These are phyloP conservation scores for Auricularia heimuer DNA, from an alignment of 768 basidiomycete species.

Conservation along the genomic window DNA sequence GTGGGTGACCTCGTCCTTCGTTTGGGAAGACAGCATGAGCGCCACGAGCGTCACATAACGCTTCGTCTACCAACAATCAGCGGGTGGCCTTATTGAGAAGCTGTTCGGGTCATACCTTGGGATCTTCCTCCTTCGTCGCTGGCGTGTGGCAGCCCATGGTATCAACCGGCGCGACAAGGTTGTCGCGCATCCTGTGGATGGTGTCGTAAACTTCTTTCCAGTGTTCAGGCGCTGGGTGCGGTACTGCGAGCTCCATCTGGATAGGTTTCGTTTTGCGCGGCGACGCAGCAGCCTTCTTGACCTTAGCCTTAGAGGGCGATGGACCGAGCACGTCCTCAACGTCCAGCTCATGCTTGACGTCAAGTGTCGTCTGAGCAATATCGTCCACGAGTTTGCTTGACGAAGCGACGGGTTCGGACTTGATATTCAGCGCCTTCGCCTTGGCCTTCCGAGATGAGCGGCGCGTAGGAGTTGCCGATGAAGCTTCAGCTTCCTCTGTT, in stretches of 20 bases:
- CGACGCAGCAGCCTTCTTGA: constrained; percentile 21
- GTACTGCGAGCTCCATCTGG: constrained; percentile 40
- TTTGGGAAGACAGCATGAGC: constrained; percentile 92
- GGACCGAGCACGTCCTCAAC: constrained; percentile 1
- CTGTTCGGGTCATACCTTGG: constrained; percentile 39
- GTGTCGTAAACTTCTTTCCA: constrained; percentile 65
- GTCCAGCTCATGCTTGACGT: not conserved
- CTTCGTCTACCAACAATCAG: constrained; percentile 41
- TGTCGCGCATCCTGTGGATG: constrained; percentile 68
- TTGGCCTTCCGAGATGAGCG: not conserved
- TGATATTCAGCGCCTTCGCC: not conserved
- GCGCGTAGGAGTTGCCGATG: constrained; percentile 9
- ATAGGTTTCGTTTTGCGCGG: constrained; percentile 49
- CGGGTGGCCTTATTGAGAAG: constrained; percentile 3
- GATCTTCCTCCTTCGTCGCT: constrained; percentile 50
- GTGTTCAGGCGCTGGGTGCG: constrained; percentile 55
- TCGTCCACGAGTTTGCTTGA: not conserved
- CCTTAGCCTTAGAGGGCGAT: constrained; percentile 15
- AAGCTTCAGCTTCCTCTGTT: constrained; percentile 21
- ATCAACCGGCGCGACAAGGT: constrained; percentile 77
- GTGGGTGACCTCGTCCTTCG: constrained; percentile 83
- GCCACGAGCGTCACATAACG: constrained; percentile 83
- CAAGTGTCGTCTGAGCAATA: constrained; percentile 5
- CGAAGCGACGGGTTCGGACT: not conserved
- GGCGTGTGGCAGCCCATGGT: constrained; percentile 82